Base-by-base conservation (phyloP, 352 stramenopile genomes). In the Pythium insidiosum region DNA sequence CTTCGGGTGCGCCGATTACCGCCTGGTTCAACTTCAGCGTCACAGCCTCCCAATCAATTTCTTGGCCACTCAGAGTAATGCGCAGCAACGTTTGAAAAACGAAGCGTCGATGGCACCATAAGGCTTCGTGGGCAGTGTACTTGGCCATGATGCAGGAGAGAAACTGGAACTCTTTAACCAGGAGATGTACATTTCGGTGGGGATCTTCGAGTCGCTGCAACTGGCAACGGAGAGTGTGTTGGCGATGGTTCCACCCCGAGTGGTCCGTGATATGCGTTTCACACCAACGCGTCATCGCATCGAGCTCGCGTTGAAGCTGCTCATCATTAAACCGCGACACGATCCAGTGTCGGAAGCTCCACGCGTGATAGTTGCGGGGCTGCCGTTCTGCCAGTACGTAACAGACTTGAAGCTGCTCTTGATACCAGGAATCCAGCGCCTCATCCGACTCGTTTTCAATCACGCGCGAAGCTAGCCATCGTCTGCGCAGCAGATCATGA, bases 341-440 rank as follows among this genome's bases (percentile, higher is more conserved):
- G 30, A 89, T 62, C 70, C 74, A 88, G 47, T 89, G 79, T 6
- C 80, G 74, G 47, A 84, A 90, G 46, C 76, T 89, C 80, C 80
- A 92, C 19, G 80, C 76, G 55, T 89, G 76, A 41, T 92, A 92
- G 49, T 92, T 92, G 38, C 76, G 74, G 4, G 74, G 56, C 38
- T 82, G 80, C 12, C 68, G 60, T 44, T 92, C 77, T 0, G 74
- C 61, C 16, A 92, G 43, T 13, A 60, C 53, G 29, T 36, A 50
- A 46, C 76, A 88, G 29, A 81, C 35, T 1, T 56, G 43, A 13
- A 84, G 56, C 46, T 92, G 73, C 7, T 69, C 45, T 5, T 57
- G 12, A 25, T 68, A 84, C 55, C 87, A 88, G 0, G 15, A 21
- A 0, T 33, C 36, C 7, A 66, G 35, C 15, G 61, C 50, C 4